Conservation (phyloP, 2,329 filamentous ascomycete species). For the Trichoderma sp. region DNA sequence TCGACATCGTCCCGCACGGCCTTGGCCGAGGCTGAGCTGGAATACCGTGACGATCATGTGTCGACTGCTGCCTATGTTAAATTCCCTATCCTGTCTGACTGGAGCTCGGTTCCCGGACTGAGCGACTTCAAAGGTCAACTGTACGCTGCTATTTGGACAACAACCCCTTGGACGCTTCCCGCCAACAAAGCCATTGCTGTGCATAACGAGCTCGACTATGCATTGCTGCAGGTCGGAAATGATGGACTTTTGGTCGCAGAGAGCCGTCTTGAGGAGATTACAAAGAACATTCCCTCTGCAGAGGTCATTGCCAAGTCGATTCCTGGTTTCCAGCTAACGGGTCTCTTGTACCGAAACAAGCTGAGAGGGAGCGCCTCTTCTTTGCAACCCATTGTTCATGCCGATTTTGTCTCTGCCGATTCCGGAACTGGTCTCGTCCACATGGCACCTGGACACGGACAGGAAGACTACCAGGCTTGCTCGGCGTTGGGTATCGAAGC, state of each 20-base stretch:
- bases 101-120: conserved; percentile 35
- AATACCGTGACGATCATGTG: conserved; percentile 73
- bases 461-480: conserved; percentile 91
- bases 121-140: conserved; percentile 48
- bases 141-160: conserved; percentile 94
- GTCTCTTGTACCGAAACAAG: conserved; percentile 66
- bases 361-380: conserved; percentile 59
- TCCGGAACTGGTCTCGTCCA: conserved; percentile 97
- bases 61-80: conserved; percentile 75
- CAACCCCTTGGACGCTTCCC: conserved; percentile 94
- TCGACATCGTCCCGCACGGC: conserved; percentile 75
- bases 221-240: conserved; percentile 55
- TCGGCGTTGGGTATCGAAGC: conserved; percentile 66
- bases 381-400: conserved; percentile 70
- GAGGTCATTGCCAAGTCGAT: conserved; percentile 56
- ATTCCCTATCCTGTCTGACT: conserved; percentile 61
- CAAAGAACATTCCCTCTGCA: conserved; percentile 48
- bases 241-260: conserved; percentile 70
- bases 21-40: conserved; percentile 78
- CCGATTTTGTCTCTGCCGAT: conserved; percentile 81
- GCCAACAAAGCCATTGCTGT: conserved; percentile 89
- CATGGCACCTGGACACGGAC: conserved; percentile 88
- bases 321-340: conserved; percentile 62
- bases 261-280: conserved; percentile 62
- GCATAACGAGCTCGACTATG: conserved; percentile 70